Conservation (phyloP, 768 basidiomycete species). For the Jaapia argillacea region DNA sequence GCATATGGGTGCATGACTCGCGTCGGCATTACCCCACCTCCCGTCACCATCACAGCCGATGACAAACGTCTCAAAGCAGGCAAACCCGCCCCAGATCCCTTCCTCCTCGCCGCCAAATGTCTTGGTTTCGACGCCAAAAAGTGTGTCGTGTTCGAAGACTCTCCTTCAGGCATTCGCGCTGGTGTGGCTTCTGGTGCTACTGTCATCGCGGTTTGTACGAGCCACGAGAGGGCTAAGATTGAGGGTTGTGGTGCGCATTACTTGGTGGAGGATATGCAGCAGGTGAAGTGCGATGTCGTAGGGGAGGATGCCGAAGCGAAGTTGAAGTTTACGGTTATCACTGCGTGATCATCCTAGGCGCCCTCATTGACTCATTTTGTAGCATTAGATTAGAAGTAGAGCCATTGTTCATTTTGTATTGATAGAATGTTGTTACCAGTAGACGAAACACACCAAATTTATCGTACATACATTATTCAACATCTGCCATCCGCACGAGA, state of each 20-base stretch:
- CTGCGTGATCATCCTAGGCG: too few relatives aligned
- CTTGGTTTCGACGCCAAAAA: conserved; percentile 44
- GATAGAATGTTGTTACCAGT: too few relatives aligned
- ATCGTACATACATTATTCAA: too few relatives aligned
- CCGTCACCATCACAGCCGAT: conserved; percentile 67
- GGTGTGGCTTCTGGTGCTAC: conserved; percentile 67
- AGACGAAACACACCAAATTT: too few relatives aligned
- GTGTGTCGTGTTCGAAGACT: conserved; percentile 78
- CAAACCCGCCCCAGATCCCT: conserved; percentile 54
- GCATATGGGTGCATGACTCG: conserved; percentile 62
- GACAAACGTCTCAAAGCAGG: conserved; percentile 62
- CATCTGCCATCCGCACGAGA: too few relatives aligned
- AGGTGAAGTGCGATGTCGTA: conserved; percentile 28
- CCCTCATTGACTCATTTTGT: too few relatives aligned
- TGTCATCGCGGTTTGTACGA: conserved; percentile 70
- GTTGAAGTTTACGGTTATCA: conserved; percentile 39
- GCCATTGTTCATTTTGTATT: too few relatives aligned
- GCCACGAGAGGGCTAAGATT: conserved; percentile 47
- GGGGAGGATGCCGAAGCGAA: conserved; percentile 23
- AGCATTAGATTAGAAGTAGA: too few relatives aligned
- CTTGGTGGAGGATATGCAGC: conserved; percentile 45
- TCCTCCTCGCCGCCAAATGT: conserved; percentile 50
- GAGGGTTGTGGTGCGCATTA: conserved; percentile 47
- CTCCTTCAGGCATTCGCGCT: conserved; percentile 51
- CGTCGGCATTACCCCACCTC: conserved; percentile 57